These are phyloP conservation scores for Pleurotus ostreatus DNA, from an alignment of 768 basidiomycete genomes.

Conservation along the genomic window DNA sequence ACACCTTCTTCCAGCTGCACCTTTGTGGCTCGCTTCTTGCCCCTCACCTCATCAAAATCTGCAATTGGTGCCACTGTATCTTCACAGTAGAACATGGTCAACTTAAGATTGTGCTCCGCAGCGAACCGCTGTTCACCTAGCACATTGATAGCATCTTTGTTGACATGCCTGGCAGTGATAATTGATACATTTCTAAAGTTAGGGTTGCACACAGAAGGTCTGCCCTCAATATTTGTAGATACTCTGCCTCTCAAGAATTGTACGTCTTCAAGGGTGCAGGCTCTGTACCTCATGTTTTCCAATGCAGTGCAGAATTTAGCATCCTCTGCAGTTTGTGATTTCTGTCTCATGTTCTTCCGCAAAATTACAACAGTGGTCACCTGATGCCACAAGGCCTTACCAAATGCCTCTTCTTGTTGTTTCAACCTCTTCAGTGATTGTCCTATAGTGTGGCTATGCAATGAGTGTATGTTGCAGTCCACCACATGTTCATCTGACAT, in stretches of 20 bases:
- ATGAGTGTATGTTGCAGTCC: neutral
- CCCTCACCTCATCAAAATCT: neutral
- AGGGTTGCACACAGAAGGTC: conserved; percentile 1
- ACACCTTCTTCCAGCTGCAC: too few relatives aligned
- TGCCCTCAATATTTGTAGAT: conserved; percentile 3
- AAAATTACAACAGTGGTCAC: conserved; percentile 29
- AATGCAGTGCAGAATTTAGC: conserved; percentile 20
- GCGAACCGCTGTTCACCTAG: conserved; percentile 25
- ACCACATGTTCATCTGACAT: too few relatives aligned
- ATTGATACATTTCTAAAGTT: conserved; percentile 26
- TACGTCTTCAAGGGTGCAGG: conserved; percentile 19
- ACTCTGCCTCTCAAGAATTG: conserved; percentile 14
- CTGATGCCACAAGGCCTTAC: conserved; percentile 27
- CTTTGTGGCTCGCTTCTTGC: too few relatives aligned
- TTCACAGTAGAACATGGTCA: conserved; percentile 24
- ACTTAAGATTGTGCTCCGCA: conserved; percentile 18
- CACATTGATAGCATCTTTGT: conserved; percentile 27
- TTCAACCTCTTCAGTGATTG: neutral
- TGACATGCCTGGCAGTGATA: conserved; percentile 24
- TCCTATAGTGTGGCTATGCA: conserved; percentile 19
- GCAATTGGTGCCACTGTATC: conserved; percentile 12
- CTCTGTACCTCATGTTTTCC: conserved; percentile 24
- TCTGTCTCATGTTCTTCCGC: conserved; percentile 23
- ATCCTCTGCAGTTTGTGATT: conserved; percentile 19
- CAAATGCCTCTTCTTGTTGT: conserved; percentile 18